Conservation (phyloP, 2,329 filamentous ascomycete species). For the Xenoacremonium recifei region DNA sequence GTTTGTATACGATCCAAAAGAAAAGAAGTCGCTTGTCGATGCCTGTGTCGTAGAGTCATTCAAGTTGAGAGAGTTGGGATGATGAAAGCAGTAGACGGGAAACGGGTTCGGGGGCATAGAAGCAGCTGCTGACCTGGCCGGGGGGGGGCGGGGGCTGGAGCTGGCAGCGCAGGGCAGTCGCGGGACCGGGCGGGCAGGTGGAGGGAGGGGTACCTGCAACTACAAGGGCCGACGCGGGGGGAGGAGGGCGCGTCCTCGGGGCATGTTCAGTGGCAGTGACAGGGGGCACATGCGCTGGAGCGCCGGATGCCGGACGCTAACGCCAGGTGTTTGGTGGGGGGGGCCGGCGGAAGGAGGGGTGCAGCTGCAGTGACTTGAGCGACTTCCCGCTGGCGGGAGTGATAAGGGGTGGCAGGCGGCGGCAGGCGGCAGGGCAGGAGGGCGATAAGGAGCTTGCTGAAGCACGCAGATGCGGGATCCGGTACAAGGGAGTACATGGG, state of each 20-base stretch:
- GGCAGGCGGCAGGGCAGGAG: no score
- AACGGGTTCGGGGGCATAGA: background rate
- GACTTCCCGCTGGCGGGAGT: no score
- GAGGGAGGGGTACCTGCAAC: background rate
- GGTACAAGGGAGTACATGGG: background rate
- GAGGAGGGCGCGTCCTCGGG: slow-evolving; percentile 4
- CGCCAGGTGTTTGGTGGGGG: background rate
- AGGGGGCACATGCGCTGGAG: slow-evolving; percentile 17
- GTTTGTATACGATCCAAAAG: slow-evolving; percentile 14
- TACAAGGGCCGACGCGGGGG: slow-evolving; percentile 14
- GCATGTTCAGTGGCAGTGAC: slow-evolving; percentile 8
- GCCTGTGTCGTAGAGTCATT: slow-evolving; percentile 26
- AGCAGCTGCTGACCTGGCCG: no score
- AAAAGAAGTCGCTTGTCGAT: slow-evolving; percentile 21
- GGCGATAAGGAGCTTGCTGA: background rate
- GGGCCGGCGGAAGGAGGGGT: background rate
- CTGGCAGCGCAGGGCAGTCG: no score
- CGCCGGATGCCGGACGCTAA: slow-evolving; percentile 4
- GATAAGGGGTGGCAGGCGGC: no score
- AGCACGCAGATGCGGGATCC: background rate
- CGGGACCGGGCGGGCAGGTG: background rate
- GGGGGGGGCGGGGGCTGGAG: no score
- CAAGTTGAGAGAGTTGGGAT: slow-evolving; percentile 5
- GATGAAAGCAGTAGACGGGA: slow-evolving; percentile 1
- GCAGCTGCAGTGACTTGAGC: no score